Evolutionary conservation across 1,139 yeast genomes (phyloP).

Genomic region (Geotrichum phurueaensis): DNA sequence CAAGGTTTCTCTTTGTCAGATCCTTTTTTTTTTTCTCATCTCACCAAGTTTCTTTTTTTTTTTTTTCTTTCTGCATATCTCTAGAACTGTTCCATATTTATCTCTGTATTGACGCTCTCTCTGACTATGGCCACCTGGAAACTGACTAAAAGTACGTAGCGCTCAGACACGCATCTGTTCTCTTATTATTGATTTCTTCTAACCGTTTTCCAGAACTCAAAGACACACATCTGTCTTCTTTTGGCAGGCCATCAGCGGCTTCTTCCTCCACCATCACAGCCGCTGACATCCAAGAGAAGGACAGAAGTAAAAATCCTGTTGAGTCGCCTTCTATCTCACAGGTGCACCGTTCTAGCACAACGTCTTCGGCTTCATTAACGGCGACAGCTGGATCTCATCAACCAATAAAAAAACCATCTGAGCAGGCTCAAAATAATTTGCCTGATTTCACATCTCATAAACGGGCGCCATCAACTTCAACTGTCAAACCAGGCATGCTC

Average conservation of each 20-base stretch:
- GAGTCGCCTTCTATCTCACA: neutral
- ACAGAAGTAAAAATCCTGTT: neutral
- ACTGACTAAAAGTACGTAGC: conserved; percentile 10
- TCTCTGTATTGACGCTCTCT: neutral
- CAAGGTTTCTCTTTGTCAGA: neutral
- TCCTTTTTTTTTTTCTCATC: neutral
- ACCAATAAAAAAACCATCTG: neutral
- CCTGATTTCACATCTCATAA: neutral
- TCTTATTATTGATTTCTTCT: neutral
- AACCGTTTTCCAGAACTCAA: conserved; percentile 7
- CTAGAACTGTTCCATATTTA: neutral
- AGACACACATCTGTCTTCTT: conserved; percentile 14
- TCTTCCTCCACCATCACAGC: conserved; percentile 13
- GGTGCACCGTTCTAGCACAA: neutral
- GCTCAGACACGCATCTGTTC: too few species aligned
- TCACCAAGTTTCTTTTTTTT: neutral
- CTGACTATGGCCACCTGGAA: conserved; percentile 13
- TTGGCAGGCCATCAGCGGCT: conserved; percentile 11
- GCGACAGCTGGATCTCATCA: neutral
- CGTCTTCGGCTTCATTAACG: neutral
- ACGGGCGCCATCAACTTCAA: conserved; percentile 19
- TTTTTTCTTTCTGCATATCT: neutral
- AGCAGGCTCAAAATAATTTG: neutral
- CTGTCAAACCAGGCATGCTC: conserved; percentile 57
- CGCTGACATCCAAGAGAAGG: neutral